Base-by-base conservation (phyloP, 116 monocot species). In the Trichopus zeylanicus region DNA sequence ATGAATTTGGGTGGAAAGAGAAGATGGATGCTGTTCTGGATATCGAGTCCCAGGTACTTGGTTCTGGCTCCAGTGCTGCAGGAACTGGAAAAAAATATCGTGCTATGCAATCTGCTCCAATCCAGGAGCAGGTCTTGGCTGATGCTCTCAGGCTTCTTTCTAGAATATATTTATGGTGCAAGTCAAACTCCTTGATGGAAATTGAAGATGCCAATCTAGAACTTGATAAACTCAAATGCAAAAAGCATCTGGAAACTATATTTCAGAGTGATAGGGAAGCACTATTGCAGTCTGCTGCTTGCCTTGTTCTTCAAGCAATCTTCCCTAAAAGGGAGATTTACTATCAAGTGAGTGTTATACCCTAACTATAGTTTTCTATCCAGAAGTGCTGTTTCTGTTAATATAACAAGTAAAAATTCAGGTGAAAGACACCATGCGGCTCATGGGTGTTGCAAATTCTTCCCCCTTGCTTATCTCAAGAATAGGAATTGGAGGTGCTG, bases 1-100 rank as follows among this genome's bases (percentile, higher is more conserved):
- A 98, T 71, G 97, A 98, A 56, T 98, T 91, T 98, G 91, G 97
- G 49, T 98, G 97, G 97, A 98, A 91, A 69, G 91, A 98, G 47
- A 98, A 98, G 75, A 82, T 98, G 91, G 97, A 98, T 71, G 81
- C 84, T 28, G 67, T 88, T 33, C 70, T 98, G n/a, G 88, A 91
- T 65, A 87, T 98, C 81, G 95, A 97, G 69, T 73, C 78, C 28
- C 69, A 81, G 72, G 71, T 62, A 38, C 75, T 80, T 51, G 78
- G 72, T 56, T 63, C 69, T 30, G 69, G 42, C 64, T 75, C 75
- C 47, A 73, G 51, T 70, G 13, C 35, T 24, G 31, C 29, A 31
- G 77, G 75, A 25, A 37, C 59, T 47, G 75, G 67, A 62, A 87
- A 85, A 51, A 98, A 75, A 28, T 31, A 21, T 38, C 72, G 65